A percentile compares a stretch with the other conserved stretches of the same genome.
These are phyloP conservation scores for Bacterosira constricta DNA, from an alignment of 108 stramenopile species.

Conservation along the genomic window DNA sequence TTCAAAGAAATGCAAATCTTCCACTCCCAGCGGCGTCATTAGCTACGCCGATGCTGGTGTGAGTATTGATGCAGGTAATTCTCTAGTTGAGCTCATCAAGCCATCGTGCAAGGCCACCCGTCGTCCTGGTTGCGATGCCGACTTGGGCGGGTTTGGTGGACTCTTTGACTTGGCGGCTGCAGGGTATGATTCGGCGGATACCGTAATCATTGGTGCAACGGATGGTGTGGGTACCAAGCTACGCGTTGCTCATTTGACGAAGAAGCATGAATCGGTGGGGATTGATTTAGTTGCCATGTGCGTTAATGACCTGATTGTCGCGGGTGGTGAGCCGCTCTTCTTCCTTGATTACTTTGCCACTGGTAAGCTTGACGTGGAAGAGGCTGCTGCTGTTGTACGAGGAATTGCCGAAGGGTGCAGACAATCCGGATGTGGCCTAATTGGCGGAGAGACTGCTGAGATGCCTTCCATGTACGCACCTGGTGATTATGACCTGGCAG, in stretches of 20 bases:
- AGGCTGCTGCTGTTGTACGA: slow-evolving; percentile 92
- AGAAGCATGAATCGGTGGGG: slow-evolving; percentile 88
- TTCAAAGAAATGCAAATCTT: slow-evolving; percentile 64
- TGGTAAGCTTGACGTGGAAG: slow-evolving; percentile 86
- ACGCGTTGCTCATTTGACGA: slow-evolving; percentile 82
- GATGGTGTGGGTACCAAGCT: slow-evolving; percentile 99
- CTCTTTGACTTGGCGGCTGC: slow-evolving; percentile 96
- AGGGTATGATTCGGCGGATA: slow-evolving; percentile 87
- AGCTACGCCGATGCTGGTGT: slow-evolving; percentile 98
- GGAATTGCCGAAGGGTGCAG: slow-evolving; percentile 96
- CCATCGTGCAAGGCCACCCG: slow-evolving; percentile 93
- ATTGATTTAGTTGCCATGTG: slow-evolving; percentile 99
- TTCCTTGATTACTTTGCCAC: slow-evolving; percentile 99
- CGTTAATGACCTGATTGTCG: slow-evolving; percentile 97
- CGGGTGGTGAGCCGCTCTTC: slow-evolving; percentile 97
- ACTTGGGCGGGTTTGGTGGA: slow-evolving; percentile 96
- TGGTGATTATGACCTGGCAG: slow-evolving; percentile 97
- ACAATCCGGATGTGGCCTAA: slow-evolving; percentile 93
- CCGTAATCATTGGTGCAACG: slow-evolving; percentile 95
- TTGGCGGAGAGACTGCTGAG: slow-evolving; percentile 99
- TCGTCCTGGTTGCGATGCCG: slow-evolving; percentile 93
- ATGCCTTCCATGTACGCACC: slow-evolving; percentile 99
- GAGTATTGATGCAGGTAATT: slow-evolving; percentile 95
- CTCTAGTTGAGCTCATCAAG: slow-evolving; percentile 95
- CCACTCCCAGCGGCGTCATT: no score